Conservation (phyloP, 2,329 filamentous ascomycete genomes). For the Ilyonectria robusta region DNA sequence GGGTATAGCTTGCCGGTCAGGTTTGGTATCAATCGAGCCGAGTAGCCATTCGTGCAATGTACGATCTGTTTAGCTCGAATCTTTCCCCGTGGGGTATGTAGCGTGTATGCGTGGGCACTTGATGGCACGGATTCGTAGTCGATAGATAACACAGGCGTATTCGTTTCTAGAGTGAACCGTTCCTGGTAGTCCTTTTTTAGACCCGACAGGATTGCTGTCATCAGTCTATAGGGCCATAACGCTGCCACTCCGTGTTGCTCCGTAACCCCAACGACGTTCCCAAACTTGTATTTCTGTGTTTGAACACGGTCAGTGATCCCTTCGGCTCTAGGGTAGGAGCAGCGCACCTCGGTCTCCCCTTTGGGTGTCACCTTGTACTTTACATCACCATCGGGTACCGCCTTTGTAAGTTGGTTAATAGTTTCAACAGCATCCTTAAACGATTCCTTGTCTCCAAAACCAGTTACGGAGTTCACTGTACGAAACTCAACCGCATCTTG, state of each 20-base stretch:
- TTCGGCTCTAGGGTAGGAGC: conserved; percentile 2
- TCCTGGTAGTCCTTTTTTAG: conserved; percentile 50
- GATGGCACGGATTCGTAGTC: conserved; percentile 34
- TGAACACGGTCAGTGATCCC: not conserved
- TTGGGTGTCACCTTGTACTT: conserved; percentile 23
- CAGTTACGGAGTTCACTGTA: conserved; percentile 20
- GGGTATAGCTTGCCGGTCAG: conserved; percentile 61
- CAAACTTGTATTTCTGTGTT: conserved; percentile 22
- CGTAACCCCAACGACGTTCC: conserved; percentile 47
- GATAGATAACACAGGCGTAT: conserved; percentile 50
- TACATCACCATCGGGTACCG: conserved; percentile 26
- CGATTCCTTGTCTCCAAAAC: conserved; percentile 24
- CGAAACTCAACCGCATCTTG: conserved; percentile 32
- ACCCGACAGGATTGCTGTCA: conserved; percentile 56
- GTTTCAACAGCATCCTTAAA: conserved; percentile 21
- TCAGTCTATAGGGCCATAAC: conserved; percentile 64
- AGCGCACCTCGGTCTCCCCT: conserved; percentile 35
- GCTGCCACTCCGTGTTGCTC: conserved; percentile 59
- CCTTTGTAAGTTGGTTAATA: conserved; percentile 19
- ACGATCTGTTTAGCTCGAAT: conserved; percentile 64
- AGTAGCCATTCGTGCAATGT: conserved; percentile 70
- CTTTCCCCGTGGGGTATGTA: conserved; percentile 61
- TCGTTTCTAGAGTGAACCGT: conserved; percentile 54
- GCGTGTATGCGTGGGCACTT: conserved; percentile 51
- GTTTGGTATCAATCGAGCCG: conserved; percentile 63